Base-by-base conservation (phyloP, 1,284 basidiomycete species). In the Boletus semigastroideus region DNA sequence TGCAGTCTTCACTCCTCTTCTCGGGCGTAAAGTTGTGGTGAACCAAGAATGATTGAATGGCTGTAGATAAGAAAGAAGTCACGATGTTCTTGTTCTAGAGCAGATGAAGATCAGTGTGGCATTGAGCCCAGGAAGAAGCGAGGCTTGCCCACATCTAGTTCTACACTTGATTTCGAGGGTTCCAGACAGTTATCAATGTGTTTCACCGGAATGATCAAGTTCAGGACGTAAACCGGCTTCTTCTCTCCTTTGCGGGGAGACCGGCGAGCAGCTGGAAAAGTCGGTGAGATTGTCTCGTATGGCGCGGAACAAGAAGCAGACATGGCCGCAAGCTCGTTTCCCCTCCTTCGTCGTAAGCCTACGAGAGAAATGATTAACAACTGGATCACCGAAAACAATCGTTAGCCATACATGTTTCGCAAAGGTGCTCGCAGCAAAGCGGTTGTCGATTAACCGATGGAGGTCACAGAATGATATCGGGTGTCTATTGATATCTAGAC, bases 401-500 rank as follows among this genome's bases (percentile, higher is more conserved):
- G 61, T 72, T 49, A 22, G 28, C 27, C 53, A n/a, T 61, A 88
- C 87, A 64, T 86, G 78, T 69, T 83, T 86, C 17, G 76, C 72
- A 66, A 93, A 92, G 6, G 84, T 77, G 61, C 89, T 91, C 3
- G 74, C 67, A 5, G 76, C 68, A 62, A 95, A 95, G 19, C 74
- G 72, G 22, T 71, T 70, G 49, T 92, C 84, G 54, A 96, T 84
- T 31, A 76, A 63, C 11, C 78, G 78, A 65, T 92, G 87, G 11
- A 96, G 70, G 36, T 90, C 87, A 59, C 86, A 84, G 12, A 67
- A 60, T 12, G 80, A 73, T 30, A 96, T 68, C 2, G 84, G 84
- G 62, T 91, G 89, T n/a, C 76, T 75, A 68, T 97, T 96, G 65
- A 96, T 77, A 64, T 90, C 93, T 95, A 59, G 31, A 39, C 25